phyloP scores from a whole-genome alignment of 495 filamentous ascomycete genomes.

The Lentithecium fluviatile region DNA sequence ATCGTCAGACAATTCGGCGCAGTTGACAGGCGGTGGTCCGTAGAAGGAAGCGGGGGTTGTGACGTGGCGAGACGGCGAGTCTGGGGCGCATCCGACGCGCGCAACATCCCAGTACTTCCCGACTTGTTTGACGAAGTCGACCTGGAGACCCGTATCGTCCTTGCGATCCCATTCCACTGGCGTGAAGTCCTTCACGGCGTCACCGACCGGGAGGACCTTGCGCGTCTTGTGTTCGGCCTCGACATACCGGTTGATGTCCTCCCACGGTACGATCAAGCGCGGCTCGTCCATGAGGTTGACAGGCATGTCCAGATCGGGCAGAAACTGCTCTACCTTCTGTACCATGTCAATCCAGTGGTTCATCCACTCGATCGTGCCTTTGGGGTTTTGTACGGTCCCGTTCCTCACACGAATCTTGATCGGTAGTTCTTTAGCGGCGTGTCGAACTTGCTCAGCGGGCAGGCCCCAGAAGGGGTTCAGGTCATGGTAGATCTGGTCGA shows the following conservation, averaged over 20 bases:
- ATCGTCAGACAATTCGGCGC: neutral
- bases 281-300: conserved; percentile 45
- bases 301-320: conserved; percentile 42
- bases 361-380: conserved; percentile 34
- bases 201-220: conserved; percentile 5
- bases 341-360: conserved; percentile 37
- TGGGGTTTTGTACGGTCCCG: conserved; percentile 33
- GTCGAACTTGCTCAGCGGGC: conserved; percentile 36
- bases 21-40: conserved; percentile 32
- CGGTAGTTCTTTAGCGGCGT: conserved; percentile 28
- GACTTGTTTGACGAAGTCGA: conserved; percentile 15
- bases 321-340: conserved; percentile 26
- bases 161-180: conserved; percentile 12
- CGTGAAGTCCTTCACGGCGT: conserved; percentile 25
- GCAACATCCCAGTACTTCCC: conserved; percentile 40
- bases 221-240: conserved; percentile 26
- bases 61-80: conserved; percentile 35
- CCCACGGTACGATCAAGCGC: conserved; percentile 42
- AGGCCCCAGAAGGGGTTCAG: conserved; percentile 44
- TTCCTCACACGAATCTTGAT: conserved; percentile 37
- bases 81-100: conserved; percentile 40
- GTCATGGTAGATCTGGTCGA: conserved; percentile 47
- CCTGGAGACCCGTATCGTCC: conserved; percentile 17
- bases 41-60: conserved; percentile 36
- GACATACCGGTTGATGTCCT: conserved; percentile 41